Conservation (phyloP, 2,329 filamentous ascomycete species). For the Pseudogymnoascus sp. region DNA sequence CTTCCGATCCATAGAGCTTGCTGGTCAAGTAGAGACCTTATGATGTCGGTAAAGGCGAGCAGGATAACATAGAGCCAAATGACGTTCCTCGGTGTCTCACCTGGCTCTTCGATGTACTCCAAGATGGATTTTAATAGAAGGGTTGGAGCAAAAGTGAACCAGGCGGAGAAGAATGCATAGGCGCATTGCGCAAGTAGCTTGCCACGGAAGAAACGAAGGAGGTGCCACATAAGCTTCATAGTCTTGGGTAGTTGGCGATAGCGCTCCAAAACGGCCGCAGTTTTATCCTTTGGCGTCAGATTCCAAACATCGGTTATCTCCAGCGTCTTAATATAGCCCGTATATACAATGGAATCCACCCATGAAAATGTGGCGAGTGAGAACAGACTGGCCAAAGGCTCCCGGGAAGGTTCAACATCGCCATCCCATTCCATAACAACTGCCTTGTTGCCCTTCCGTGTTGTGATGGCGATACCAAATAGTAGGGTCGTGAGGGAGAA, state of each 20-base stretch:
- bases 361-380: slow-evolving; percentile 83
- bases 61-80: slow-evolving; percentile 94
- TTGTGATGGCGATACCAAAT: slow-evolving; percentile 66
- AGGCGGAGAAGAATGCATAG: slow-evolving; percentile 69
- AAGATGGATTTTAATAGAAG: slow-evolving; percentile 84
- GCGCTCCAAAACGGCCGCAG: slow-evolving; percentile 65
- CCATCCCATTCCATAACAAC: slow-evolving; percentile 85
- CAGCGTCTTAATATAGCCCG: slow-evolving; percentile 75
- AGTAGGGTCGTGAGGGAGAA: slow-evolving; percentile 69
- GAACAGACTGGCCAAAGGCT: slow-evolving; percentile 79
- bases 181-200: slow-evolving; percentile 66
- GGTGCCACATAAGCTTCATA: slow-evolving; percentile 65
- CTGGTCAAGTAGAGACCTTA: slow-evolving; percentile 74
- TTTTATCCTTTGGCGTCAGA: slow-evolving; percentile 77
- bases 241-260: slow-evolving; percentile 84
- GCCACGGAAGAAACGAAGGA: slow-evolving; percentile 75
- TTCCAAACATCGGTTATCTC: slow-evolving; percentile 90
- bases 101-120: slow-evolving; percentile 83
- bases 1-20: slow-evolving; percentile 89
- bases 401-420: slow-evolving; percentile 74
- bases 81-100: slow-evolving; percentile 68
- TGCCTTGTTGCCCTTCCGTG: slow-evolving; percentile 84
- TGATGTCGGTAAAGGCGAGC: slow-evolving; percentile 70
- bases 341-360: slow-evolving; percentile 83
- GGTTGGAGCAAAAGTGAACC: slow-evolving; percentile 87